Base-by-base conservation (phyloP, 2,329 filamentous ascomycete species). In the Calycina herbarum region DNA sequence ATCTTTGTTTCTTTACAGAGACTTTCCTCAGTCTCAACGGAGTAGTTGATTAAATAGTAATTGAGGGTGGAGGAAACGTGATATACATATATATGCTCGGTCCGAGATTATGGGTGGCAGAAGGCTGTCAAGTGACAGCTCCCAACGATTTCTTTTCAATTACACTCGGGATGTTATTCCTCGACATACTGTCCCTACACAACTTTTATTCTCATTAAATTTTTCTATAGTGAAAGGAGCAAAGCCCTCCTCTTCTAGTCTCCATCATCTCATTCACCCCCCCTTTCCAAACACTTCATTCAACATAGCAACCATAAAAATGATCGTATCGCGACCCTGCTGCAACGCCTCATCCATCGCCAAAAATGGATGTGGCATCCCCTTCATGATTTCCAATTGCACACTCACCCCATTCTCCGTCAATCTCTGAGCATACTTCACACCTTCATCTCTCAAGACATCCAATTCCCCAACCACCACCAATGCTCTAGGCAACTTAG, bases 351-450 rank as follows among this genome's bases (percentile, higher is more conserved):
- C 82, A 71, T 86, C 84, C 84, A 86, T 86, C 1, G 82, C 83
- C 62, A 86, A 77, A 72, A 87, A 87, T 0, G 83, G 83, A 77
- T 87, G 85, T 4, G 84, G 83, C 79, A 85, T 83, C 0, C 83
- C 82, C 69, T 81, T 78, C 80, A 85, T 82, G 24, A 83, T 74
- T 65, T 82, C 78, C 40, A 85, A 71, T 57, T 83, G 78, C 2
- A 80, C 80, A n/a, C 71, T 59, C 0, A 84, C 82, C 0, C 84
- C 83, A 1, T 80, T 80, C 1, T 76, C 74, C 15, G 69, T 68
- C 64, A 87, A 70, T 70, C 82, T 84, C 67, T 78, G 73, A 3
- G 78, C 84, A 73, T 85, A 85, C 66, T 79, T 75, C 71, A 82
- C 78, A 0, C 83, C 85, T 69, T 88, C 85, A 7, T 78, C 78